Evolutionary conservation across 768 basidiomycete genomes (phyloP), one percentile per base, ranked within the genome.

Genomic region (Mycena albidolilacea): DNA sequence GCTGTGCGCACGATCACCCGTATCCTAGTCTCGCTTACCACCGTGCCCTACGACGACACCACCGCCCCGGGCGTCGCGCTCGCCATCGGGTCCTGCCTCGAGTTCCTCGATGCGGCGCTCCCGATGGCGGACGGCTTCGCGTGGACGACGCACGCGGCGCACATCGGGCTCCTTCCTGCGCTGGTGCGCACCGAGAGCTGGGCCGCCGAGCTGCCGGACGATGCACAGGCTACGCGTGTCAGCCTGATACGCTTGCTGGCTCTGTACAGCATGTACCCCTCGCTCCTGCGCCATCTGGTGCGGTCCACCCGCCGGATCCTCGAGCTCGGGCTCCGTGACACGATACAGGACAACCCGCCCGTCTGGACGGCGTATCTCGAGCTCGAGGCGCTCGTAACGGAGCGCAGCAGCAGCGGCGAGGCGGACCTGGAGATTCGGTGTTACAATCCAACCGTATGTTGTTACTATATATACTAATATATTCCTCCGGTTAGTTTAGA

Each of bases 251-350:
- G 66, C 11, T 23, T 76, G 48, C 55, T 76, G 46, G 70, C 75
- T 30, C 61, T 76, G 19, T 73, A 72, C 67, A 76, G 68, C 41
- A 46, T 73, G 64, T 76, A 72, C 50, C 71, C 75, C 8, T 76
- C 75, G 19, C 54, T 76, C 46, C 60, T 76, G 30, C 71, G 75
- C 4, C 52, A 23, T 21, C 65, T 76, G 17, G 44, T 54, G 19
- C 1, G 41, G 37, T 70, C 68, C 50, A 9, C 70, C 23, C 35
- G 55, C 6, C 68, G 71, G 30, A 19, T n/a, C 19, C 68, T 59
- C 19, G 71, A 76, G 61, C 69, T 73, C 30, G 30, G 52, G 15
- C 74, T 75, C 43, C 59, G 63, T n/a, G 71, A 70, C 0, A 37
- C 60, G 3, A 41, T 76, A 61, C 52, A 14, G 69, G 71, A 73